Base-by-base conservation (phyloP, 345 rosid species). In the Limnanthes douglasii region DNA sequence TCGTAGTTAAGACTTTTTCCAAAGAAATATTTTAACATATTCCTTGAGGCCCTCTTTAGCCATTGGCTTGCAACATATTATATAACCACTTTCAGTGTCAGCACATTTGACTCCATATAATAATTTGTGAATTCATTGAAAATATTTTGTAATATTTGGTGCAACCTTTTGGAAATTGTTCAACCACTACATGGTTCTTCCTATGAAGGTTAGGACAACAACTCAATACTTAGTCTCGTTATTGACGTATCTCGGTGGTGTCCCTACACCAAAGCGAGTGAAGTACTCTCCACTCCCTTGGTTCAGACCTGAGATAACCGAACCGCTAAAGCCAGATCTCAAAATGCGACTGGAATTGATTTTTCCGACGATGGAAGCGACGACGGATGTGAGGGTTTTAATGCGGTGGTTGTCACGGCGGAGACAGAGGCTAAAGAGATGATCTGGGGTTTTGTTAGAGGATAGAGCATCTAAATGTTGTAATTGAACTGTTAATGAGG, bases 201-300 rank as follows among this genome's bases (percentile, higher is more conserved):
- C n/a, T n/a, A n/a, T n/a, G n/a, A n/a, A n/a, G n/a, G n/a, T n/a
- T n/a, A n/a, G n/a, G n/a, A n/a, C n/a, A n/a, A n/a, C n/a, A n/a
- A n/a, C n/a, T n/a, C n/a, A n/a, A n/a, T n/a, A n/a, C n/a, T n/a
- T n/a, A n/a, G n/a, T n/a, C n/a, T n/a, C n/a, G n/a, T n/a, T n/a
- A n/a, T n/a, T n/a, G n/a, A 66, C 46, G 30, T 76, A 69, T 44
- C 55, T 69, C 18, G 85, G 59, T 19, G 95, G 98, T 6, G 98
- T 77, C 25, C 94, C 95, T 1, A 83, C 79, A 8, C 94, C 95
- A 11, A 90, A 37, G 56, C 92, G 75, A 56, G 84, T 84, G 69
- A 90, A 90, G 52, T 79, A 90, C 69, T 90, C 98, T 6, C 98
- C 92, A 39, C 94, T 79, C 10, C 95, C 94, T 46, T 76, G 94